phyloP scores from a whole-genome alignment of 495 filamentous ascomycete genomes.

The Sphaerosporella brunnea region DNA sequence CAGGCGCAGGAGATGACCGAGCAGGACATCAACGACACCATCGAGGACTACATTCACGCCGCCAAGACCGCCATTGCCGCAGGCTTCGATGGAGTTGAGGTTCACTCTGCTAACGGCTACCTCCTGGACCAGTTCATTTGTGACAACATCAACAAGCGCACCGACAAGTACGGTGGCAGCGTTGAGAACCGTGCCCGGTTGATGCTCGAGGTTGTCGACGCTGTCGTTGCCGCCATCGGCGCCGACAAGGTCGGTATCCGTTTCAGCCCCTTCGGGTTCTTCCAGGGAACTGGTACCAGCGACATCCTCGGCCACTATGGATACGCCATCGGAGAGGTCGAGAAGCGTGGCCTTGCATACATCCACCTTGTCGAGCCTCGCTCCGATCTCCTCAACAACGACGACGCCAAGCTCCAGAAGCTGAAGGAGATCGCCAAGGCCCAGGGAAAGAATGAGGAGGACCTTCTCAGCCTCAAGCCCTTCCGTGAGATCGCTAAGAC shows the following conservation, averaged over 20 bases:
- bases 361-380: slow-evolving; percentile 45
- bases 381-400: slow-evolving; percentile 26
- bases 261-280: slow-evolving; percentile 44
- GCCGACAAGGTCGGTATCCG: slow-evolving; percentile 44
- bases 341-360: slow-evolving; percentile 43
- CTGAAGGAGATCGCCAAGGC: slow-evolving; percentile 29
- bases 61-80: slow-evolving; percentile 46
- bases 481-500: slow-evolving; percentile 34
- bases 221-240: slow-evolving; percentile 47
- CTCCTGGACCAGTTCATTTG: slow-evolving; percentile 59
- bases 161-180: slow-evolving; percentile 52
- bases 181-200: slow-evolving; percentile 53
- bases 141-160: slow-evolving; percentile 42
- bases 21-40: slow-evolving; percentile 40
- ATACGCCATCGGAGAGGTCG: slow-evolving; percentile 37
- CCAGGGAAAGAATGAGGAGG: slow-evolving; percentile 25
- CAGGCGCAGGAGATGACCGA: slow-evolving; percentile 35
- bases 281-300: slow-evolving; percentile 43
- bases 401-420: slow-evolving; percentile 21
- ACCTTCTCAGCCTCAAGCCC: slow-evolving; percentile 36
- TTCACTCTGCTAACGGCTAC: slow-evolving; percentile 52
- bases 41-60: slow-evolving; percentile 41
- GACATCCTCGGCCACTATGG: slow-evolving; percentile 46
- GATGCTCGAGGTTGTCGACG: slow-evolving; percentile 43
- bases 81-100: slow-evolving; percentile 62